Percentiles rank a stretch among this genome's conserved stretches.
These are phyloP conservation scores for Pyronema omphalodes DNA, from an alignment of 495 filamentous ascomycete genomes.

Conservation along the genomic window DNA sequence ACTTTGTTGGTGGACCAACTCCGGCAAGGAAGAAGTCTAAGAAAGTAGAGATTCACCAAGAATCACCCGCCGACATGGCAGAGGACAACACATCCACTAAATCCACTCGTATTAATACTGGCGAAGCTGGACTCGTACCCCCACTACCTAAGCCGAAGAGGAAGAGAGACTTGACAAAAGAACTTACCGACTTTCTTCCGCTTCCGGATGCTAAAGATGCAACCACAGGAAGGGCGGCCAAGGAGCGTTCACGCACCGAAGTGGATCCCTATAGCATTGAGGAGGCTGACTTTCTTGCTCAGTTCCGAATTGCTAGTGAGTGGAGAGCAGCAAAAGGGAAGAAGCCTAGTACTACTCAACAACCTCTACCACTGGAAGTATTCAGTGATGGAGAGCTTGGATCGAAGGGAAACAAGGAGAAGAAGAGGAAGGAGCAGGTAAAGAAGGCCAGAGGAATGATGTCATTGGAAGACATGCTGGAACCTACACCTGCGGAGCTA, in stretches of 20 bases:
- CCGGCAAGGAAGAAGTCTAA: neutral
- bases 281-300: neutral
- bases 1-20: neutral
- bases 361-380: neutral
- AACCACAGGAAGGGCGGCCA: too few relatives aligned
- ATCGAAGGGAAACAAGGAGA: neutral
- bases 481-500: too few relatives aligned
- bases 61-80: neutral
- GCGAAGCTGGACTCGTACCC: neutral
- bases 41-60: neutral
- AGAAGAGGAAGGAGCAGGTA: neutral
- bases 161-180: neutral
- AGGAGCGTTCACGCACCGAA: too few relatives aligned
- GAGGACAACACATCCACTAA: neutral
- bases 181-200: neutral
- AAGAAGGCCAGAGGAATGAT: neutral
- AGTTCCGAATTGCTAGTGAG: neutral
- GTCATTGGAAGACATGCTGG: too few relatives aligned
- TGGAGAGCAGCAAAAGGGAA: conserved; percentile 4
- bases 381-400: neutral
- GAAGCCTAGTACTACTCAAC: neutral
- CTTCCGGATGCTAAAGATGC: neutral
- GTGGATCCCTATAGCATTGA: too few relatives aligned
- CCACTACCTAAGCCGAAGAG: neutral
- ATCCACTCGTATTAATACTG: neutral